Percentiles rank a stretch among this genome's conserved stretches.
Evolutionary conservation across 2,329 filamentous ascomycete genomes (phyloP).

Genomic region (Cladosporium sp.): DNA sequence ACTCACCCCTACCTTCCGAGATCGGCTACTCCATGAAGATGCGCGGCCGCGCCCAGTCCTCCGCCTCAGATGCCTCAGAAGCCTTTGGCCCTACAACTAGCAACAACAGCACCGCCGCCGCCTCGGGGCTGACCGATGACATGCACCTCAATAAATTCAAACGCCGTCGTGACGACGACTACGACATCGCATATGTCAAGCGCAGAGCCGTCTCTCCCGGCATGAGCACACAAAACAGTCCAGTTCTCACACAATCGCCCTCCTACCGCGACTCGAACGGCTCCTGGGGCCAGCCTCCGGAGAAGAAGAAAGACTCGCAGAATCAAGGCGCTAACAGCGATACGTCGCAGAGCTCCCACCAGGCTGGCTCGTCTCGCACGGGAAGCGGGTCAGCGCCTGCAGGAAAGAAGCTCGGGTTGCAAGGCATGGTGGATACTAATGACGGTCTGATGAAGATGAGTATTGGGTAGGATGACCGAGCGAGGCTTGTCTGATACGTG

Average conservation of each 20-base stretch:
- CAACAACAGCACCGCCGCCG: conserved; percentile 11
- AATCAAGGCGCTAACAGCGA: conserved; percentile 33
- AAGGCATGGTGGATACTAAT: conserved; percentile 94
- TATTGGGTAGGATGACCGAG: conserved; percentile 62
- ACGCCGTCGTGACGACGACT: conserved; percentile 83
- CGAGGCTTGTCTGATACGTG: background rate
- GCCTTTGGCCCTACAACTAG: conserved; percentile 21
- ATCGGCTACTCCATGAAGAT: conserved; percentile 22
- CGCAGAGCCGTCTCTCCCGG: conserved; percentile 86
- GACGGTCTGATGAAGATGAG: conserved; percentile 96
- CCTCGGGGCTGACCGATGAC: conserved; percentile 27
- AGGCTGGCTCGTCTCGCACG: conserved; percentile 1
- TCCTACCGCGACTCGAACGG: conserved; percentile 60
- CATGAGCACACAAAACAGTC: conserved; percentile 85
- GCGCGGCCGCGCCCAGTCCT: conserved; percentile 28
- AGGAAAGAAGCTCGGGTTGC: conserved; percentile 65
- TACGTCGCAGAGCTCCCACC: conserved; percentile 35
- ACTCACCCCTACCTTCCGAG: conserved; percentile 49
- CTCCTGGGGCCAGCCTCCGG: conserved; percentile 66
- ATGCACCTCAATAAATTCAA: conserved; percentile 47
- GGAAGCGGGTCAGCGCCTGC: conserved; percentile 8
- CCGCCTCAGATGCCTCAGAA: conserved; percentile 30
- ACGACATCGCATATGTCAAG: conserved; percentile 84
- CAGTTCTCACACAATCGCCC: conserved; percentile 75
- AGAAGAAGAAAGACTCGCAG: conserved; percentile 36